These are phyloP conservation scores for Pseudomicrostroma phylloplanum DNA, from an alignment of 1,284 basidiomycete genomes.

Conservation along the genomic window DNA sequence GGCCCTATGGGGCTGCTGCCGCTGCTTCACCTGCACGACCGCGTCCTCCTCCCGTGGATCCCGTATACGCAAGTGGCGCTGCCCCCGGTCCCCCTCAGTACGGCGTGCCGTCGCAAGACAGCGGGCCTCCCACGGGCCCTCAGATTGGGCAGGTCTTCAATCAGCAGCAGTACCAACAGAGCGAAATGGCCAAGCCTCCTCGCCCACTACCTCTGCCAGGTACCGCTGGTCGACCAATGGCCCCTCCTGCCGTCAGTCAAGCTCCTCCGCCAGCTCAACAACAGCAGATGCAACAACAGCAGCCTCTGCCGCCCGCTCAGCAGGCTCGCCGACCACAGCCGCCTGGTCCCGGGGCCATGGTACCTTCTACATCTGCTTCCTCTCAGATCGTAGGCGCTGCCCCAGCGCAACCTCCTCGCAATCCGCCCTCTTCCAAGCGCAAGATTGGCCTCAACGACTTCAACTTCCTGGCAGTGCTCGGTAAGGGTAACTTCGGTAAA, in stretches of 20 bases:
- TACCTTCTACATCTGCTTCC: neutral
- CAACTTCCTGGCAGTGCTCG: slow-evolving; percentile 96
- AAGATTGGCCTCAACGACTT: slow-evolving; percentile 97
- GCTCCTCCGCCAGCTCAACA: slow-evolving; percentile 10
- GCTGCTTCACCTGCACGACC: neutral
- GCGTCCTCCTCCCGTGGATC: too few species aligned
- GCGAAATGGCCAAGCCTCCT: slow-evolving; percentile 3
- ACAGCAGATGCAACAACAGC: slow-evolving; percentile 24
- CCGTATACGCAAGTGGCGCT: too few species aligned
- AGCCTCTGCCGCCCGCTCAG: slow-evolving; percentile 9
- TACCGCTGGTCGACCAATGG: slow-evolving; percentile 2
- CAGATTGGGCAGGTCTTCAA: slow-evolving; percentile 9
- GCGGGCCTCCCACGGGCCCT: slow-evolving; percentile 25
- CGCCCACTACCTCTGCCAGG: slow-evolving; percentile 15
- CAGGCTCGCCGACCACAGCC: slow-evolving; percentile 14
- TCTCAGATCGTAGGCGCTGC: slow-evolving; percentile 6
- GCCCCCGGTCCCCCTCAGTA: too few species aligned
- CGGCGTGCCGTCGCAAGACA: slow-evolving; percentile 14
- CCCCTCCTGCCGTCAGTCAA: slow-evolving; percentile 13
- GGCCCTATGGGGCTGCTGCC: neutral
- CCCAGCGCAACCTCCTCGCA: slow-evolving; percentile 18
- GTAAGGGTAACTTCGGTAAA: slow-evolving; percentile 99
- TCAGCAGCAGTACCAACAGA: neutral
- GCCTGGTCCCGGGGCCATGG: neutral
- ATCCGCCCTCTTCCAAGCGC: slow-evolving; percentile 56